phyloP scores from a whole-genome alignment of 805 yeast genomes.

The Candida palmyrensis region DNA sequence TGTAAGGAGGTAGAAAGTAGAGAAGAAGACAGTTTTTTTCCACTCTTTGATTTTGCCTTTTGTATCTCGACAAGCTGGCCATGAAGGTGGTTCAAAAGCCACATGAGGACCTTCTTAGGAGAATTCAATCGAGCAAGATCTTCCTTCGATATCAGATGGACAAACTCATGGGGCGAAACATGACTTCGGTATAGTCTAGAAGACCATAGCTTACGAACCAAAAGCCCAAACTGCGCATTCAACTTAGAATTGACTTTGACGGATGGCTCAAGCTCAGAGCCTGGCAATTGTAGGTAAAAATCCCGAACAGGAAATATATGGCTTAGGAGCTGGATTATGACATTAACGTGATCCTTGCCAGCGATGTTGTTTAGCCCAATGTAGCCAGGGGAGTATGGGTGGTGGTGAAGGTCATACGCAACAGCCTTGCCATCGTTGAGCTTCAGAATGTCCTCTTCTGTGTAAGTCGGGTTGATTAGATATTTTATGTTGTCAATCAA shows the following conservation, averaged over 20 bases:
- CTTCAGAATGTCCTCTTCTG: constrained; percentile 5
- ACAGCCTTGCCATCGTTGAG: neutral
- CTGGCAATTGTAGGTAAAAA: constrained; percentile 4
- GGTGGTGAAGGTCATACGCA: neutral
- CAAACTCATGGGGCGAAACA: constrained; percentile 62
- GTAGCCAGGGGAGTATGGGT: constrained; percentile 54
- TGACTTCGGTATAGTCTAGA: constrained; percentile 52
- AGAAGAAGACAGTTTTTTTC: constrained; percentile 16
- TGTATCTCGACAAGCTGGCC: constrained; percentile 12
- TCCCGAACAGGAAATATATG: constrained; percentile 49
- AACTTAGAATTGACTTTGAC: neutral
- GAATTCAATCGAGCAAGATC: neutral
- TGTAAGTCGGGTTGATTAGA: constrained; percentile 49
- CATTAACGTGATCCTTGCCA: constrained; percentile 52
- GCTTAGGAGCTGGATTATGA: constrained; percentile 47
- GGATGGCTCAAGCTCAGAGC: neutral
- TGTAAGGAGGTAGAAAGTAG: constrained; percentile 39
- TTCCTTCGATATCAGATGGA: constrained; percentile 24
- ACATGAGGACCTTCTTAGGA: constrained; percentile 54
- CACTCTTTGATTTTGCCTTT: constrained; percentile 6
- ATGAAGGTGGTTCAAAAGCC: constrained; percentile 52
- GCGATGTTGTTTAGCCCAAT: constrained; percentile 58
- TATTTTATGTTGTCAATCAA: constrained; percentile 47
- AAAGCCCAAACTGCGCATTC: constrained; percentile 31
- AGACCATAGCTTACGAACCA: constrained; percentile 64